Evolutionary conservation across 495 filamentous ascomycete genomes (phyloP).

Genomic region (Daldinia bambusicola): DNA sequence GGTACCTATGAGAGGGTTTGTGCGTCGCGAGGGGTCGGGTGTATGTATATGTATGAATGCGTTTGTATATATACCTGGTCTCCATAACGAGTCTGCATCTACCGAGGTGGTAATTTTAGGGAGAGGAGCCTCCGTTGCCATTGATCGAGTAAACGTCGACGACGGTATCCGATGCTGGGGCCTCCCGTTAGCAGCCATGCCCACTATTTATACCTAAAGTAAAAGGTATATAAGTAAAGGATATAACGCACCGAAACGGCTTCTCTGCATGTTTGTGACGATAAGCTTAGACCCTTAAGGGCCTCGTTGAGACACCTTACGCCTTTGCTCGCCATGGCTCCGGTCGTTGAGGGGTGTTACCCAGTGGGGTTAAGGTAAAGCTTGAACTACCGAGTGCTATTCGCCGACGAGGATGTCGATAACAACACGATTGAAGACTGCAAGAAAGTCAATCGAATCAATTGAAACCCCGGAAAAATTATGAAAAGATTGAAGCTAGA

Average conservation of each 20-base stretch:
- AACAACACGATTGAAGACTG: constrained; percentile 28
- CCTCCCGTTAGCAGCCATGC: constrained; percentile 13
- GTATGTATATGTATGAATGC: neutral
- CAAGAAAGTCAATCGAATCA: constrained; percentile 6
- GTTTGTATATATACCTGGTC: constrained; percentile 32
- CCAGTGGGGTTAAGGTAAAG: too few species aligned
- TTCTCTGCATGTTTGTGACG: constrained; percentile 54
- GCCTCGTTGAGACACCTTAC: constrained; percentile 60
- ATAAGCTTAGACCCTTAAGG: constrained; percentile 55
- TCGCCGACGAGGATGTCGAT: neutral
- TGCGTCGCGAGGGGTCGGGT: constrained; percentile 26
- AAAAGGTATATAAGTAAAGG: neutral
- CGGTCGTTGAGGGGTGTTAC: constrained; percentile 1
- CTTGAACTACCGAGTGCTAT: neutral
- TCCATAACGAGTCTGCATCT: constrained; percentile 37
- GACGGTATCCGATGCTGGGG: constrained; percentile 40
- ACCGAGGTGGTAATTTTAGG: constrained; percentile 58
- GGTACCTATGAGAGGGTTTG: constrained; percentile 32
- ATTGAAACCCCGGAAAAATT: constrained; percentile 46
- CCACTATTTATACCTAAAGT: neutral
- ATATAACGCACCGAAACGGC: constrained; percentile 39
- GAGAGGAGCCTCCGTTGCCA: constrained; percentile 76
- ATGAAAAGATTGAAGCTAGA: constrained; percentile 23
- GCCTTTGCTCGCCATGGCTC: constrained; percentile 56
- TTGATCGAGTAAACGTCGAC: constrained; percentile 64